Base-by-base conservation (phyloP, 805 yeast species). In the Wickerhamomyces rabaulensis region DNA sequence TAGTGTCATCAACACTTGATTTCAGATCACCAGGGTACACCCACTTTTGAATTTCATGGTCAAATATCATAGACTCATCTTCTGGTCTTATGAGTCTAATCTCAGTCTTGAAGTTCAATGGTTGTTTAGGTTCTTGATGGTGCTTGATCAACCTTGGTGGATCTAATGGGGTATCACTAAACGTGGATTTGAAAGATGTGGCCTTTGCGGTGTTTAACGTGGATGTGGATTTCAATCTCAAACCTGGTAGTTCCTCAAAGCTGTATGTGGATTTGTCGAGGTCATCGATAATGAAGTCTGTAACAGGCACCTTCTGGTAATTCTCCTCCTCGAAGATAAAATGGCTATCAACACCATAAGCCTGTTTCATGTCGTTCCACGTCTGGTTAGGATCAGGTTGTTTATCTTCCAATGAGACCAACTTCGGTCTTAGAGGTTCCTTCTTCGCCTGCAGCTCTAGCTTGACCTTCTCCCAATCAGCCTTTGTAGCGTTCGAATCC, bases 101-200 rank as follows among this genome's bases (percentile, higher is more conserved):
- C 31, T 48, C 42, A 44, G 49, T 47, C 42, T 51, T 44, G 35
- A 48, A 48, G 21, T 51, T 19, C 39, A 22, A 40, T 42, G 43
- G 27, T 27, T 41, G 42, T 35, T 37, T 25, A 1, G 40, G 41
- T 4, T 38, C 23, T 15, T 35, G 17, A 22, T 9, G 27, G 6
- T 2, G 55, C 33, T 49, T 57, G 17, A 57, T 45, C 42, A 60
- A 45, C 36, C 46, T 51, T 3, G 64, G 62, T 4, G 56, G 53
- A 1, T 56, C 53, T 52, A 60, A 49, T 7, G 62, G 64, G 0
- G 62, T 55, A 22, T 60, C 62, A 41, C 45, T 29, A 23, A 41
- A 52, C 10, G 46, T 39, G 1, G 50, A 20, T 21, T 48, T 54
- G 40, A 48, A 56, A 8, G 60, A 54, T 1, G 60, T 52, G 9